Base-by-base conservation (phyloP, 2,329 filamentous ascomycete species). In the Stemphylium beticola region DNA sequence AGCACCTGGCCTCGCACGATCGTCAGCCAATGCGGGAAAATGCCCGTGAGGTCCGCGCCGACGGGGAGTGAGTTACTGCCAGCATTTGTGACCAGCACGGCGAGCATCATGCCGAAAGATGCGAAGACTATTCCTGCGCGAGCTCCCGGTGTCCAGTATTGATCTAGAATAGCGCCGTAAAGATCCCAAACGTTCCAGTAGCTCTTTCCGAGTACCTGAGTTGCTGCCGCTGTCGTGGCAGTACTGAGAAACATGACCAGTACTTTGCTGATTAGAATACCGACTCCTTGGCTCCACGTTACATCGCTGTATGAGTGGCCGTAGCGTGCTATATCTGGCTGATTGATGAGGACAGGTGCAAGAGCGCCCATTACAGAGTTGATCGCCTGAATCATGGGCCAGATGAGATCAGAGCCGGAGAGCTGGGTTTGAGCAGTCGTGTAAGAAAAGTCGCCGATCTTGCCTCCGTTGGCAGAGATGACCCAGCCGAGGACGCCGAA, bases 121-220 rank as follows among this genome's bases (percentile, higher is more conserved):
- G 52, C 61, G 20, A 68, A 71, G 37, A 72, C 64, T 36, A 67
- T 60, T n/a, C 58, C 67, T n/a, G 60, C 49, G n/a, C 66, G 60
- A 8, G 66, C 63, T 18, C 45, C 65, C 17, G 60, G 58, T 2
- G 52, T 48, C 61, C 61, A 62, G 47, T 64, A 64, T n/a, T 62
- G 43, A 36, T 62, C 55, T 18, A 64, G 55, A 15, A 64, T 61
- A 12, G 61, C 59, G 12, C 49, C 44, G 34, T 64, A 64, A 0
- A 64, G 49, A 41, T 60, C 58, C 62, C 68, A 68, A 3, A 62
- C 53, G 12, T 62, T 58, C 69, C 68, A 72, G 40, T 65, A 59
- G 32, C 55, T 57, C 22, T 60, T 58, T 2, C 64, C 65, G 4
- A 61, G 65, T 1, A 68, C 55, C 4, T 60, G 47, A 8, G 65